Evolutionary conservation across 2,329 filamentous ascomycete genomes (phyloP).

Genomic region (Ophiostoma australiae): DNA sequence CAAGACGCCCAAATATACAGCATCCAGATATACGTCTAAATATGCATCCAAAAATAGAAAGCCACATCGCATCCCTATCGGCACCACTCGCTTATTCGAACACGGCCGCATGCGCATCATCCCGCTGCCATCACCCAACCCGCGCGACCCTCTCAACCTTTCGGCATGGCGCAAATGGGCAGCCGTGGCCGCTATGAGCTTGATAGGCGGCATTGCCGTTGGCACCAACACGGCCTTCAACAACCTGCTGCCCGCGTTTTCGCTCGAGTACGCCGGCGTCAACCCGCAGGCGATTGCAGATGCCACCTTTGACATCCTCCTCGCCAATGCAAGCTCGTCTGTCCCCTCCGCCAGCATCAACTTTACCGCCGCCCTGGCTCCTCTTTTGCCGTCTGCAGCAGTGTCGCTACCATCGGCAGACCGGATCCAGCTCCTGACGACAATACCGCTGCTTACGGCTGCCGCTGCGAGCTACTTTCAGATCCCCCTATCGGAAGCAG

Average conservation of each 20-base stretch:
- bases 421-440: conserved; percentile 34
- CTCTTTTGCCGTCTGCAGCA: neutral
- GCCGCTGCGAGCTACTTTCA: conserved; percentile 37
- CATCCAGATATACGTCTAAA: neutral
- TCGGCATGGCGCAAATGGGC: conserved; percentile 34
- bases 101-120: conserved; percentile 25
- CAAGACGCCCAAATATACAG: neutral
- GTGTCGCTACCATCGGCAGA: conserved; percentile 28
- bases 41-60: neutral
- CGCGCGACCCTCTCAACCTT: conserved; percentile 34
- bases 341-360: neutral
- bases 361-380: neutral
- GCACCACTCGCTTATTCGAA: conserved; percentile 25
- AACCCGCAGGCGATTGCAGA: conserved; percentile 33
- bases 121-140: conserved; percentile 26
- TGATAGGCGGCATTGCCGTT: conserved; percentile 32
- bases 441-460: conserved; percentile 36
- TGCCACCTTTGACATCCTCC: conserved; percentile 27
- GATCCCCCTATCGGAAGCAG: conserved; percentile 37
- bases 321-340: neutral
- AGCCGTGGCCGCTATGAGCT: conserved; percentile 31
- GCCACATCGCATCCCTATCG: conserved; percentile 19
- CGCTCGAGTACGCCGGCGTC: conserved; percentile 36
- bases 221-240: conserved; percentile 33
- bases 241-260: conserved; percentile 34